Base-by-base conservation (phyloP, 1,284 basidiomycete genomes). In the Neonothopanus nambi region DNA sequence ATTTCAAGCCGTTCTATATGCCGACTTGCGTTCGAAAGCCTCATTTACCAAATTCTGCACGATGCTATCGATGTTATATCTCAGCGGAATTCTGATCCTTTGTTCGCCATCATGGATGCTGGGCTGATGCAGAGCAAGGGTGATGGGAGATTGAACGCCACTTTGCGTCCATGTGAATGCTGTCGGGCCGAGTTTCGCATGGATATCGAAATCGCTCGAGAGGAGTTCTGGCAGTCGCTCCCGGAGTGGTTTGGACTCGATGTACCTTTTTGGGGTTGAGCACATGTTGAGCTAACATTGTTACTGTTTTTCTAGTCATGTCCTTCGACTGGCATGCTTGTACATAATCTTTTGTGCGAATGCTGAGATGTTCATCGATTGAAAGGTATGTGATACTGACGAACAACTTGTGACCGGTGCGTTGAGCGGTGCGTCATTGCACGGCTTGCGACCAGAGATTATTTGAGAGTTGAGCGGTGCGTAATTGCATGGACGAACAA, bases 31-130 rank as follows among this genome's bases (percentile, higher is more conserved):
- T 89, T 88, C 61, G 87, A 89, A 63, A 76, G 78, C 18, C 79
- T 86, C 56, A 87, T 82, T 3, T 85, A 85, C 60, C 83, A 87
- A 61, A 78, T 89, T 39, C 74, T 89, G 52, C 78, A 83, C 35
- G 85, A 87, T 60, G 76, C 84, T 56, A 87, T 87, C 62, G 84
- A 84, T n/a, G 75, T 85, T 55, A 70, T 84, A 21, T 79, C 77
- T 55, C 80, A 84, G 57, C 79, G 83, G 48, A 84, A 78, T 59
- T 81, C 80, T 11, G 87, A 89, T 58, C 85, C 86, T 1, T 69
- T 89, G 33, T 84, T 84, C 58, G 81, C 84, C 13, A 85, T 89
- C 61, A 72, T 79, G 60, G 82, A 87, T 53, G 79, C 82, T 40
- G 75, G 85, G 58, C 63, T 79, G 43, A 83, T 88, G 80, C 83